Evolutionary conservation across 1,284 basidiomycete genomes (phyloP).

Genomic region (Apiotrichum porosum): DNA sequence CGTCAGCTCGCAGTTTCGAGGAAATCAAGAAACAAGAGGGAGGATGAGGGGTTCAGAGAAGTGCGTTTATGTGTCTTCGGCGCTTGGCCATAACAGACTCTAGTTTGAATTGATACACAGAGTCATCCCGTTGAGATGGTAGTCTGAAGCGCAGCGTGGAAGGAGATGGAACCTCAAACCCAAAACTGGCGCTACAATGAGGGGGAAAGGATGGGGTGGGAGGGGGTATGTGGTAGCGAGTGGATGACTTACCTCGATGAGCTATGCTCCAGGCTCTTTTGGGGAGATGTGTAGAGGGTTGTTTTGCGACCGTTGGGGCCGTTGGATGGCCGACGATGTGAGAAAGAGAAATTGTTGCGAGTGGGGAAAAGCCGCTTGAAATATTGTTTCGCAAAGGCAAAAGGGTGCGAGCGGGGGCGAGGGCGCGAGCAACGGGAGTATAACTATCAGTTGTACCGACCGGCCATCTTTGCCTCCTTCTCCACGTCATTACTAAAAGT

Average conservation of each 20-base stretch:
- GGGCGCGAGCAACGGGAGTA: too few relatives aligned
- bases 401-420: too few relatives aligned
- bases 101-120: slow-evolving; percentile 50
- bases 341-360: not conserved
- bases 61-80: slow-evolving; percentile 49
- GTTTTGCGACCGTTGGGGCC: not conserved
- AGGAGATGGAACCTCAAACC: slow-evolving; percentile 9
- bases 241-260: slow-evolving; percentile 8
- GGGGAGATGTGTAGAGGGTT: not conserved
- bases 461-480: too few relatives aligned
- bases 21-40: not conserved
- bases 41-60: slow-evolving; percentile 33
- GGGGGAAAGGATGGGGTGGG: not conserved
- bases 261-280: slow-evolving; percentile 9
- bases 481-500: too few relatives aligned
- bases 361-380: slow-evolving; percentile 3
- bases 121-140: slow-evolving; percentile 41
- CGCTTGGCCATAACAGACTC: slow-evolving; percentile 50
- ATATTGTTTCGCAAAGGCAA: too few relatives aligned
- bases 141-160: too few relatives aligned
- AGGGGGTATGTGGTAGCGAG: not conserved
- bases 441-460: too few relatives aligned
- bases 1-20: not conserved
- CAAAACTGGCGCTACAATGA: too few relatives aligned
- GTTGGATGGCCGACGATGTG: not conserved